A percentile compares a stretch with the other conserved stretches of the same genome.
Conservation (phyloP, 352 stramenopile genomes). For the Phytophthora brassicae region DNA sequence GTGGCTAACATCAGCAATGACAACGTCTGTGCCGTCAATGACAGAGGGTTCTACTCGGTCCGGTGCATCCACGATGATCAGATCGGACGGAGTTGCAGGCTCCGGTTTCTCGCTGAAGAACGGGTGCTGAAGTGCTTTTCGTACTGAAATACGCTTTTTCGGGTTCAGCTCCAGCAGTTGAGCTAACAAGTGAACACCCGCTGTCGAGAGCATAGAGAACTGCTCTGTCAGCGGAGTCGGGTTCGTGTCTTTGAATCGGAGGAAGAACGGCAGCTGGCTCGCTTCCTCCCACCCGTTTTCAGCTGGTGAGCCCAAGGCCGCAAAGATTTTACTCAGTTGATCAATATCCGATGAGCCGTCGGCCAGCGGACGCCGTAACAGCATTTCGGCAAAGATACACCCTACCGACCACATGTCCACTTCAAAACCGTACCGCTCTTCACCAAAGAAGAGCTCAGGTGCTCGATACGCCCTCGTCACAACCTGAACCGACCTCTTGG, state of each 20-base stretch:
- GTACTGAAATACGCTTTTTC: conserved; percentile 55
- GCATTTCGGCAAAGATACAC: conserved; percentile 81
- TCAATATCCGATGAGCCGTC: conserved; percentile 80
- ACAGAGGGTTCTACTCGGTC: conserved; percentile 21
- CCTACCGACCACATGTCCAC: conserved; percentile 82
- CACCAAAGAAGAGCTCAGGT: conserved; percentile 80
- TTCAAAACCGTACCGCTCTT: conserved; percentile 54
- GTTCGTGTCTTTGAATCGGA: conserved; percentile 74
- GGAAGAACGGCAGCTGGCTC: conserved; percentile 62
- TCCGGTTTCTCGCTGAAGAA: conserved; percentile 66
- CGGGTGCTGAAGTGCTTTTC: conserved; percentile 52
- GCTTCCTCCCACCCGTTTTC: conserved; percentile 69
- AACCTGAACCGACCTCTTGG: conserved; percentile 67
- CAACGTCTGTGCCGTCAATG: conserved; percentile 21
- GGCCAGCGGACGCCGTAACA: conserved; percentile 59
- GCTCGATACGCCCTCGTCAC: conserved; percentile 73
- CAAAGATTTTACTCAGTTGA: conserved; percentile 77
- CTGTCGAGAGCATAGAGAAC: conserved; percentile 54
- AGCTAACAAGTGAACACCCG: conserved; percentile 54
- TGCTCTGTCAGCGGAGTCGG: conserved; percentile 55
- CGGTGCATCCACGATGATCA: conserved; percentile 36
- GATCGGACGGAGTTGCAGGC: conserved; percentile 17
- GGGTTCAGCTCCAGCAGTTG: conserved; percentile 61
- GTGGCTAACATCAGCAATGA: conserved; percentile 21
- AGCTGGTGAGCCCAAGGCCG: conserved; percentile 53